phyloP scores from a whole-genome alignment of 495 filamentous ascomycete species.

The Neurospora hispaniola region DNA sequence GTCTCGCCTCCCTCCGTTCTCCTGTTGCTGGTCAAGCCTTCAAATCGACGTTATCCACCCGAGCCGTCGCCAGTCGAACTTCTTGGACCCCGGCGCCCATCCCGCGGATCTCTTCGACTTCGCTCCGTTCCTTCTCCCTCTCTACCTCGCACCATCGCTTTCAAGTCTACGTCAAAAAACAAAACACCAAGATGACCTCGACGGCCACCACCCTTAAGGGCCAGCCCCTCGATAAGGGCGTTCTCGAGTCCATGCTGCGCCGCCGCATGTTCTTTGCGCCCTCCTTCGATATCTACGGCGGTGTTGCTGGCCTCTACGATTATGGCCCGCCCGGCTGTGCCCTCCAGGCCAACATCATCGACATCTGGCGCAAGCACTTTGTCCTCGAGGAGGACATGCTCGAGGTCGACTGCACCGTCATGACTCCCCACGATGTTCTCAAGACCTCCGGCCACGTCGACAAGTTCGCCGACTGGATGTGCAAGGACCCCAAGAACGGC shows the following conservation, averaged over 20 bases:
- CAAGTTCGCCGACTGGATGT: conserved; percentile 98
- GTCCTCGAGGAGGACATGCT: conserved; percentile 82
- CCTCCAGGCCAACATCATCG: conserved; percentile 75
- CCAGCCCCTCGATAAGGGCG: conserved; percentile 69
- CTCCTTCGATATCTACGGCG: conserved; percentile 88
- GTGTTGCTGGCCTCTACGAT: conserved; percentile 76
- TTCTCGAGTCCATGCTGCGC: conserved; percentile 73
- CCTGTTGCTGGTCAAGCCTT: conserved; percentile 16
- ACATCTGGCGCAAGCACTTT: conserved; percentile 88
- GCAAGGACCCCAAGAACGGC: conserved; percentile 94
- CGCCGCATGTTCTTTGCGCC: conserved; percentile 91
- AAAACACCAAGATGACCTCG: conserved; percentile 28
- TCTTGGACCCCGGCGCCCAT: not conserved
- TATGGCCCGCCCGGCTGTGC: conserved; percentile 76
- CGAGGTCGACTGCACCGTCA: conserved; percentile 74
- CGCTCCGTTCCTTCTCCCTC: conserved; percentile 9
- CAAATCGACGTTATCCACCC: conserved; percentile 9
- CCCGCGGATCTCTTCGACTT: conserved; percentile 6
- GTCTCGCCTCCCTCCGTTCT: conserved; percentile 11
- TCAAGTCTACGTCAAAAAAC: conserved; percentile 24
- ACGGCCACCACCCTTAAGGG: conserved; percentile 71
- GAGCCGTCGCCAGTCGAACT: not conserved
- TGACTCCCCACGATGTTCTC: conserved; percentile 81
- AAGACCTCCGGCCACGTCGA: conserved; percentile 97
- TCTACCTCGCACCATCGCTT: conserved; percentile 12